phyloP scores from a whole-genome alignment of 75 land plant genomes.

The Pseudotsuga menziesii region DNA sequence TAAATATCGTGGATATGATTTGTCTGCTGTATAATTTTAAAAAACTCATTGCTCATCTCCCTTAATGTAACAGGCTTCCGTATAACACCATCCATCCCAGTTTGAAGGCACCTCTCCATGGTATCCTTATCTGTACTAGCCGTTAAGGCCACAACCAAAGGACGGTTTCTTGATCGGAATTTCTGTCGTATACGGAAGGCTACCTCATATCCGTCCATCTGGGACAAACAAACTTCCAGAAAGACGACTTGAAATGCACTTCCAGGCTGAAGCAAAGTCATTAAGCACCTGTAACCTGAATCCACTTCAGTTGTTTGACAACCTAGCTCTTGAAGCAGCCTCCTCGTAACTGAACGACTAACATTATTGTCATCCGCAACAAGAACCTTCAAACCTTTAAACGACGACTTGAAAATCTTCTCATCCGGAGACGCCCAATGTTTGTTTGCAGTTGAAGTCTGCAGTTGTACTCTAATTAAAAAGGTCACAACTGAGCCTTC shows the following conservation, averaged over 20 bases:
- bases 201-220: slow-evolving; percentile 96
- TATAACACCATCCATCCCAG: slow-evolving; percentile 77
- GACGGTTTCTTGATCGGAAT: slow-evolving; percentile 51
- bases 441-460: slow-evolving; percentile 9
- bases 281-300: slow-evolving; percentile 78
- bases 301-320: slow-evolving; percentile 75
- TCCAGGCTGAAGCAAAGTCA: slow-evolving; percentile 30
- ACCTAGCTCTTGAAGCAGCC: slow-evolving; percentile 69
- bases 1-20: neutral
- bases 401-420: slow-evolving; percentile 22
- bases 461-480: slow-evolving; percentile 59
- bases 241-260: slow-evolving; percentile 49
- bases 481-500: slow-evolving; percentile 48
- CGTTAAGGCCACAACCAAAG: slow-evolving; percentile 73
- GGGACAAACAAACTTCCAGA: slow-evolving; percentile 79
- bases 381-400: slow-evolving; percentile 65
- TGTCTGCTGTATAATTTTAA: slow-evolving; percentile 37
- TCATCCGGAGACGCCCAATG: slow-evolving; percentile 7
- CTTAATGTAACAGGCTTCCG: slow-evolving; percentile 64
- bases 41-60: slow-evolving; percentile 57
- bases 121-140: slow-evolving; percentile 63
- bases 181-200: slow-evolving; percentile 62
- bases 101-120: slow-evolving; percentile 49
- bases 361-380: slow-evolving; percentile 74
- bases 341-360: slow-evolving; percentile 68